Percentiles rank a stretch among this genome's conserved stretches.
Evolutionary conservation across 495 filamentous ascomycete genomes (phyloP).

Genomic region (Annulohypoxylon bovei): DNA sequence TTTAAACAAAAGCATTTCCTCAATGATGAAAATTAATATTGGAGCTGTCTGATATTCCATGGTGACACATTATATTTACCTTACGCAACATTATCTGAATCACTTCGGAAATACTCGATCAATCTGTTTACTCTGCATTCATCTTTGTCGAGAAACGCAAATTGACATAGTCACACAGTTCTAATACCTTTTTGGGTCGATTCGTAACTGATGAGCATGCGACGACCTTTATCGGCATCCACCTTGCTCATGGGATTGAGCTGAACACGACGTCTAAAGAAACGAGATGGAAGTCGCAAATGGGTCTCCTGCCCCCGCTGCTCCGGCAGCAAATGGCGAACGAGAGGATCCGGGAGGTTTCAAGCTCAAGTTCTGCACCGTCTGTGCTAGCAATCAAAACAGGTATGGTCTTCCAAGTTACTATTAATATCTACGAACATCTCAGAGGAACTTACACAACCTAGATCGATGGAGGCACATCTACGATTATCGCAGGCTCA

Average conservation of each 20-base stretch:
- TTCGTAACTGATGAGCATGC: slow-evolving; percentile 13
- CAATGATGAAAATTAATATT: slow-evolving; percentile 75
- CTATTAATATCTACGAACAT: neutral
- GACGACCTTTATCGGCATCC: slow-evolving; percentile 11
- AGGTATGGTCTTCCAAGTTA: slow-evolving; percentile 62
- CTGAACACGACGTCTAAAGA: neutral
- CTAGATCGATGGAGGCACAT: slow-evolving; percentile 96
- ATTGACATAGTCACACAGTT: slow-evolving; percentile 15
- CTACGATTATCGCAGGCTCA: slow-evolving; percentile 82
- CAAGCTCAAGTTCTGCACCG: slow-evolving; percentile 96
- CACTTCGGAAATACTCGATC: slow-evolving; percentile 1
- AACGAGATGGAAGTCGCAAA: slow-evolving; percentile 49
- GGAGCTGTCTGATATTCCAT: slow-evolving; percentile 93
- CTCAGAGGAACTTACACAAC: slow-evolving; percentile 11
- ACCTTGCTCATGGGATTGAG: slow-evolving; percentile 28
- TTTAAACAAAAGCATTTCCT: neutral
- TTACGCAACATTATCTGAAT: slow-evolving; percentile 65
- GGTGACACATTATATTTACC: slow-evolving; percentile 61
- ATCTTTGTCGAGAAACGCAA: neutral
- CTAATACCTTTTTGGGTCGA: neutral
- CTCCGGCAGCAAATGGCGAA: slow-evolving; percentile 53
- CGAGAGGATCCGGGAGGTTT: slow-evolving; percentile 60
- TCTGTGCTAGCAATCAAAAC: slow-evolving; percentile 97
- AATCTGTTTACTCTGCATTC: neutral
- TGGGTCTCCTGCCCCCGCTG: slow-evolving; percentile 35